Percentiles rank a stretch among this genome's conserved stretches.
Evolutionary conservation across 768 basidiomycete species (phyloP).

Genomic region (Lactarius tabidus): DNA sequence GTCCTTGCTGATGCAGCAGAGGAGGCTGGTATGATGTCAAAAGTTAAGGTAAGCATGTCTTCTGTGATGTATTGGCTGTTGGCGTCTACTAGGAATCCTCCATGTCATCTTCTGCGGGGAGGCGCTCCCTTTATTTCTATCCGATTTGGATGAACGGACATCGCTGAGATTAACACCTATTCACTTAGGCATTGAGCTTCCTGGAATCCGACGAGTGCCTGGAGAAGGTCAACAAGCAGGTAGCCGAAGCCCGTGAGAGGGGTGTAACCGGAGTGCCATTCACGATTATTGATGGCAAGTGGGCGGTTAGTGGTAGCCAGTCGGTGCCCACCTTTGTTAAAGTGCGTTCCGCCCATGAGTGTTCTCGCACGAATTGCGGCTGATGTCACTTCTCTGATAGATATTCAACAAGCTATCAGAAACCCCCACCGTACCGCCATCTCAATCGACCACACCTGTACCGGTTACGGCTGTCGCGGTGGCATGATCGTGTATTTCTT

Average conservation of each 20-base stretch:
- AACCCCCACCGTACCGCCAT: conserved; percentile 10
- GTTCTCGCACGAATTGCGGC: not conserved
- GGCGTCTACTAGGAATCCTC: conserved; percentile 19
- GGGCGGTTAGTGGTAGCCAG: conserved; percentile 74
- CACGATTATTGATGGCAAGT: conserved; percentile 73
- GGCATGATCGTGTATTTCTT: conserved; percentile 9
- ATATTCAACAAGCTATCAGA: conserved; percentile 26
- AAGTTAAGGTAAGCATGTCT: conserved; percentile 47
- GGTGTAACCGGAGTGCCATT: conserved; percentile 79
- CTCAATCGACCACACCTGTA: conserved; percentile 13
- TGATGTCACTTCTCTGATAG: not conserved
- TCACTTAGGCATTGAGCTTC: conserved; percentile 55
- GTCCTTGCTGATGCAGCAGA: conserved; percentile 60
- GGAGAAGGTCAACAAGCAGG: conserved; percentile 60
- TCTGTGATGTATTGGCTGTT: conserved; percentile 6
- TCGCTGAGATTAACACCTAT: not conserved
- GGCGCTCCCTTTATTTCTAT: not conserved
- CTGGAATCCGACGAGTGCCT: conserved; percentile 61
- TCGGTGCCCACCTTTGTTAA: conserved; percentile 65
- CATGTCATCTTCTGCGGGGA: not conserved
- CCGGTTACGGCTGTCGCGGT: conserved; percentile 18
- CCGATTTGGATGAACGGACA: not conserved
- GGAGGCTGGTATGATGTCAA: conserved; percentile 51
- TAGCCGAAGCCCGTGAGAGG: conserved; percentile 54
- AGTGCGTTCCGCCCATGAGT: conserved; percentile 37